These are phyloP conservation scores for Hyaloperonospora arabidopsidis DNA, from an alignment of 352 stramenopile species.

Conservation along the genomic window DNA sequence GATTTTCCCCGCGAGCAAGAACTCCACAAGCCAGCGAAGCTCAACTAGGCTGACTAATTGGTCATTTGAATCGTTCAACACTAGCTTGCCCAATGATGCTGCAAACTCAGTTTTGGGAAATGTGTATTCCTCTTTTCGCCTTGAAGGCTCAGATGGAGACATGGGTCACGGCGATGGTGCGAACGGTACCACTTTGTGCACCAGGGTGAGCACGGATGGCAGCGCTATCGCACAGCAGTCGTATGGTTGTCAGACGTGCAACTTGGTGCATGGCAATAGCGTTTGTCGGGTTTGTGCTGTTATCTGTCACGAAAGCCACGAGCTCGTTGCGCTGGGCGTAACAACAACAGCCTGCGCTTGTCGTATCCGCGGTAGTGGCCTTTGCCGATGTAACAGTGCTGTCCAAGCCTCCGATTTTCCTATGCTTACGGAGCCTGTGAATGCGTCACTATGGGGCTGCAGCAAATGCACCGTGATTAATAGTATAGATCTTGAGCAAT, in stretches of 20 bases:
- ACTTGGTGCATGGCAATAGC: constrained; percentile 52
- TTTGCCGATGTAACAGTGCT: constrained; percentile 46
- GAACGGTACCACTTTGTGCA: constrained; percentile 39
- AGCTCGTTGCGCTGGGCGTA: constrained; percentile 68
- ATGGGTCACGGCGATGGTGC: constrained; percentile 11
- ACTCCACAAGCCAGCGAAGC: constrained; percentile 5
- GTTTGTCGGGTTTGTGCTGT: constrained; percentile 64
- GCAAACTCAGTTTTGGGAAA: constrained; percentile 28
- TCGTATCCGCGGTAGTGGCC: constrained; percentile 35
- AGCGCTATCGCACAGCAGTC: constrained; percentile 73
- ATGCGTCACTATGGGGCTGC: constrained; percentile 62
- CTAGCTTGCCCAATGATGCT: constrained; percentile 8
- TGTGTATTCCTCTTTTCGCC: constrained; percentile 33
- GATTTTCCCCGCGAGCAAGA: constrained; percentile 33
- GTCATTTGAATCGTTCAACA: constrained; percentile 26
- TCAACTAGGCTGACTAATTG: constrained; percentile 25
- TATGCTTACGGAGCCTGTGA: constrained; percentile 30
- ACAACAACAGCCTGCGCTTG: constrained; percentile 68
- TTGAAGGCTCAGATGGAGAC: constrained; percentile 6
- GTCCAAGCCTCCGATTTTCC: constrained; percentile 36
- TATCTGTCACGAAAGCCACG: constrained; percentile 75
- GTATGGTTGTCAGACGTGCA: constrained; percentile 79
- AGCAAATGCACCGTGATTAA: constrained; percentile 82
- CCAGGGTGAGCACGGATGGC: constrained; percentile 63
- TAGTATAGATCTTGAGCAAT: constrained; percentile 37